Base-by-base conservation (phyloP, 2,329 filamentous ascomycete species). In the Neodidymelliopsis sp. region DNA sequence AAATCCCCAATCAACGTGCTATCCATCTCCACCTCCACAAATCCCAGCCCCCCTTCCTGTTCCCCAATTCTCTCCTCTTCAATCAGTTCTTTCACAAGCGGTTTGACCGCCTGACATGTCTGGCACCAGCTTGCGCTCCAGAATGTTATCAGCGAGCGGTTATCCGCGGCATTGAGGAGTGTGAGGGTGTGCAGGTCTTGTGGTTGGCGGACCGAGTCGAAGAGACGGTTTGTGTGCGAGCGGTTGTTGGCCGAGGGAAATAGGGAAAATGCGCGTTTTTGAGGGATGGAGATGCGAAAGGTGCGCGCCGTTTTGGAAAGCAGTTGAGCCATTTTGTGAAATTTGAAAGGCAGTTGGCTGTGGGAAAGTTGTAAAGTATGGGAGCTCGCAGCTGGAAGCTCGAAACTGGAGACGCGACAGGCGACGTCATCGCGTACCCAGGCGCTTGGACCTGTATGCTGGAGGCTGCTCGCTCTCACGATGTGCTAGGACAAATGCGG, bases 91-190 rank as follows among this genome's bases (percentile, higher is more conserved):
- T 62, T 64, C 8, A 81, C 40, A 4, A 80, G 52, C 1, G 77
- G 77, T 8, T 72, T 70, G 4, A 80, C 66, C 8, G 65, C 60
- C 18, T 73, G 71, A 61, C 77, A 80, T 4, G 73, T 74, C 1
- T 69, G 61, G 52, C 75, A 78, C 75, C 77, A 81, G 3, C 73
- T 74, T 2, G 79, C 76, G 29, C 72, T 78, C 78, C 78, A 81
- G 9, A 81, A 63, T 0, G 79, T 81, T 33, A 81, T 72, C 0
- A 81, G 62, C 0, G 78, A 71, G 7, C 69, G 66, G 30, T 76
- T 73, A 10, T 66, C 72, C 55, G 72, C 75, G 8, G 78, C 73
- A 12, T 75, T 78, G 52, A 79, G 73, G 36, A 80, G 70, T 6
- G 75, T 74, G 6, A 81, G 73, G 4, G 73, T 78, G 43, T 77